Evolutionary conservation across 2,329 filamentous ascomycete genomes (phyloP), one percentile per base, ranked within the genome.

Genomic region (Westerdykella aurantiaca): DNA sequence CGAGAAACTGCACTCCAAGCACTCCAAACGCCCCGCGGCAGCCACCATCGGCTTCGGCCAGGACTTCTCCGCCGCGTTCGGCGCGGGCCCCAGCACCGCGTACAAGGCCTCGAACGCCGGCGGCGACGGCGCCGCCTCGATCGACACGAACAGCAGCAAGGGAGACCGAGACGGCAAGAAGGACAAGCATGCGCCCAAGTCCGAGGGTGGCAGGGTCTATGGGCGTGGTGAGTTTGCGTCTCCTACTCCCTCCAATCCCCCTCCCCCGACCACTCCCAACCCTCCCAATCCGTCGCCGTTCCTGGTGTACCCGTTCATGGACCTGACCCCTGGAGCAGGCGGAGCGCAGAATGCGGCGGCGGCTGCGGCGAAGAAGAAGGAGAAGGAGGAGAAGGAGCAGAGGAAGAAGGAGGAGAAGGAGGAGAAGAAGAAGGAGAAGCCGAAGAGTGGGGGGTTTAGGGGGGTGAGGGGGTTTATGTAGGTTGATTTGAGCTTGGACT

Each of bases 311-410:
- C 33, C 17, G n/a, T 35, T 35, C n/a, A 14, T 35, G 33, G 17
- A 14, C 17, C 17, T 35, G n/a, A 16, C 17, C 13, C 17, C 33
- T 14, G n/a, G 33, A 37, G 49, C 51, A 74, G 71, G 71, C 51
- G 73, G 74, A 37, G 74, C 72, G 33, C 78, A 79, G 55, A 76
- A 79, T 53, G 71, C 74, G 47, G 74, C 72, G 33, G 77, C 79
- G 55, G 75, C 79, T 53, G 71, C 74, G 47, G 72, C 71, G 23
- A 78, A 77, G 58, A 75, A 29, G 25, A 29, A 78, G 51, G 68
- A 71, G 48, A 76, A 75, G 48, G 70, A 73, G 43, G 69, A 70
- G 42, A 72, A 74, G 51, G 63, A 71, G 31, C 46, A 52, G 52
- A 64, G 66, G 43, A 66, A 75, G 43, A 70, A 71, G 47, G 73